phyloP scores from a whole-genome alignment of 345 rosid species.

The Arabis alpina region DNA sequence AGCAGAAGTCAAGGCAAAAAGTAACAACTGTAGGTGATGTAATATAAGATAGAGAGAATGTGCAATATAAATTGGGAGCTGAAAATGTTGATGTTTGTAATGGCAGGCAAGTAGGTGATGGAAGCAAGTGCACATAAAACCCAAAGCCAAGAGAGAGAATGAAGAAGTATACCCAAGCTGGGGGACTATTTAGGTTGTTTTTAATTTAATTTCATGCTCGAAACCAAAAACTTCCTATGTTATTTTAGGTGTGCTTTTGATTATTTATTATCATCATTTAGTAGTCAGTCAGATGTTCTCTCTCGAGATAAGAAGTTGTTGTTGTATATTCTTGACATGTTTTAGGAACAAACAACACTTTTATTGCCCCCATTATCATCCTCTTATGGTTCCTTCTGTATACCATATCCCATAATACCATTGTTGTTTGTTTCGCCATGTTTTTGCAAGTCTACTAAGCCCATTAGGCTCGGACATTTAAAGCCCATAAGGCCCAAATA shows the following conservation, averaged over 20 bases:
- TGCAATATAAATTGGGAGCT: conserved; percentile 12
- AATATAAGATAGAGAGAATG: conserved; percentile 6
- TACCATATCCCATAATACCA: too few relatives aligned
- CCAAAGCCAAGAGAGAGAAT: conserved; percentile 12
- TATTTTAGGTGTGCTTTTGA: conserved; percentile 39
- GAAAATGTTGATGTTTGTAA: conserved; percentile 26
- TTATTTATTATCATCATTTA: neutral
- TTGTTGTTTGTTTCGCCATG: too few relatives aligned
- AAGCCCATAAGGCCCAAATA: too few relatives aligned
- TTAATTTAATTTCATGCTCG: conserved; percentile 15
- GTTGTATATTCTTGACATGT: conserved; percentile 33
- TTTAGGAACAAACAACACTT: conserved; percentile 11
- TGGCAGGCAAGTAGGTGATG: conserved; percentile 66
- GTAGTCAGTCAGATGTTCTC: conserved; percentile 21
- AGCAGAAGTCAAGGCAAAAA: conserved; percentile 61
- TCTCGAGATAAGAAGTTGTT: conserved; percentile 18
- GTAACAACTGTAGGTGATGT: conserved; percentile 46
- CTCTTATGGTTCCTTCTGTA: too few relatives aligned
- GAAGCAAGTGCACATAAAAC: conserved; percentile 46
- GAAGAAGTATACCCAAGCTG: conserved; percentile 9
- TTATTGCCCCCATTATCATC: neutral
- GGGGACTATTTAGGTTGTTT: conserved; percentile 31
- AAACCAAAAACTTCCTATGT: neutral
- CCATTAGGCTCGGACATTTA: too few relatives aligned
- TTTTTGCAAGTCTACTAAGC: too few relatives aligned